These are phyloP conservation scores for Boletus rubroflammeus DNA, from an alignment of 768 basidiomycete genomes.

Conservation along the genomic window DNA sequence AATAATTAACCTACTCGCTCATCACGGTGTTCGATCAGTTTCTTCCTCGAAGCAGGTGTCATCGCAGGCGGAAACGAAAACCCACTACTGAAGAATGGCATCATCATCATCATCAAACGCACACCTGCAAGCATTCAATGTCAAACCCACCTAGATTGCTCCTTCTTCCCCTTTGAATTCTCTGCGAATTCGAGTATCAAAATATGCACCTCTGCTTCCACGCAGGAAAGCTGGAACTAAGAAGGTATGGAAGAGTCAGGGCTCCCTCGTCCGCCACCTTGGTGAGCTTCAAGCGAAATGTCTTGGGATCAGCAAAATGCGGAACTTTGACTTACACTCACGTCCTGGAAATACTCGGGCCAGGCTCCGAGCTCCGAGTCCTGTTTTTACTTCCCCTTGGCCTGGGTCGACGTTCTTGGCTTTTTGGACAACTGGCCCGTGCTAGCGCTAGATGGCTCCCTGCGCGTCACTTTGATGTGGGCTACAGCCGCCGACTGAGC, in stretches of 20 bases:
- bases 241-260: constrained; percentile 40
- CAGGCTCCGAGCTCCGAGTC: constrained; percentile 38
- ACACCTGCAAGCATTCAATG: background rate
- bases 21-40: constrained; percentile 70
- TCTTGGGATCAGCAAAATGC: background rate
- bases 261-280: constrained; percentile 45
- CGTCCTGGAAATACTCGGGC: constrained; percentile 63
- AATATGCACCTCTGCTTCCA: constrained; percentile 44
- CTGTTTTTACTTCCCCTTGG: constrained; percentile 12
- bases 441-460: background rate
- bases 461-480: too few relatives aligned
- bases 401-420: constrained; percentile 5
- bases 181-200: constrained; percentile 52
- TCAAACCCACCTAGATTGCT: constrained; percentile 25
- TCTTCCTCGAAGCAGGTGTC: constrained; percentile 57
- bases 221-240: constrained; percentile 25
- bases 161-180: constrained; percentile 34
- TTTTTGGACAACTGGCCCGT: too few relatives aligned
- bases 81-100: constrained; percentile 11
- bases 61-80: constrained; percentile 35
- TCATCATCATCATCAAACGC: background rate
- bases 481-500: too few relatives aligned
- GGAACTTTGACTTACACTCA: constrained; percentile 14
- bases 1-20: constrained; percentile 48
- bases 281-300: constrained; percentile 41